A percentile compares a stretch with the other conserved stretches of the same genome.
Conservation (phyloP, 257 asterid genomes). For the Leonotis leonurus region DNA sequence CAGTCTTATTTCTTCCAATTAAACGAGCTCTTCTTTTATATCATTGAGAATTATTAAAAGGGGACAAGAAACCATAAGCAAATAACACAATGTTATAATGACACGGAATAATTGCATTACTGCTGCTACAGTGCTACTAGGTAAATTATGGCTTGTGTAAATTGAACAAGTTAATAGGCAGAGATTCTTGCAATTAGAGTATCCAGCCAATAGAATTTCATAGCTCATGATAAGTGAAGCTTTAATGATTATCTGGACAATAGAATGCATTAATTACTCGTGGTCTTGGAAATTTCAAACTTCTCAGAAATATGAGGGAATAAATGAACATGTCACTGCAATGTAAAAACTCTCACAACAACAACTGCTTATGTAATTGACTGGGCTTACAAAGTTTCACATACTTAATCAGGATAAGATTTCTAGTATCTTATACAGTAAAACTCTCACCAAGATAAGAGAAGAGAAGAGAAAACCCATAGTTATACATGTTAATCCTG, state of each 20-base stretch:
- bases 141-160: background rate
- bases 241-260: background rate
- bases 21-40: background rate
- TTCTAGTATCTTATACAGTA: background rate
- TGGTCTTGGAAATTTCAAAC: background rate
- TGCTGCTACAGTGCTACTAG: background rate
- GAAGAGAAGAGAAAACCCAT: background rate
- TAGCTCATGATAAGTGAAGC: background rate
- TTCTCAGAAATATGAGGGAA: background rate
- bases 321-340: background rate
- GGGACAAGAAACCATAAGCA: background rate
- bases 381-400: slow-evolving; percentile 3
- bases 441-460: background rate
- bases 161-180: background rate
- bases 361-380: background rate
- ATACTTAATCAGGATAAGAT: background rate
- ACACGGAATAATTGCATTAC: slow-evolving; percentile 6
- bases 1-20: background rate
- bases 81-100: background rate
- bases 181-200: background rate
- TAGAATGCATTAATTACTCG: background rate
- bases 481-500: background rate
- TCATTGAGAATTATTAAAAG: background rate
- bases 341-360: background rate
- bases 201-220: background rate